These are phyloP conservation scores for Skeletonema marinoi DNA, from an alignment of 108 stramenopile genomes.

Conservation along the genomic window DNA sequence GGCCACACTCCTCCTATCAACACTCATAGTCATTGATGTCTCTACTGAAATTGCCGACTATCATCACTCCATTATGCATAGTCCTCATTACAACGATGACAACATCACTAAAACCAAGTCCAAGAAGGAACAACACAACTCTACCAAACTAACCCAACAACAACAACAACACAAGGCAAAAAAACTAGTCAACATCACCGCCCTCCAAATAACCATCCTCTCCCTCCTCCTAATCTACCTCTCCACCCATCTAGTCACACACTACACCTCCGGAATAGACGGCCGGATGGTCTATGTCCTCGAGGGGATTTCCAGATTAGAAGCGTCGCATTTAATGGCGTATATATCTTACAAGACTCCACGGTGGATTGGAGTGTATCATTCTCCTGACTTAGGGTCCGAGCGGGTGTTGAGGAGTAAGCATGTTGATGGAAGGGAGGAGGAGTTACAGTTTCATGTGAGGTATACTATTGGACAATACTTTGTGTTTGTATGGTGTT, in stretches of 20 bases:
- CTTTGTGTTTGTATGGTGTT: conserved; percentile 5
- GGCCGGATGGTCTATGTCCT: background rate
- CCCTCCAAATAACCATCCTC: background rate
- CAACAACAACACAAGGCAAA: background rate
- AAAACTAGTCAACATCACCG: background rate
- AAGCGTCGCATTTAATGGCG: background rate
- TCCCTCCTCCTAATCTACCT: background rate
- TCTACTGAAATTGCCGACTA: background rate
- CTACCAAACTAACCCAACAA: background rate
- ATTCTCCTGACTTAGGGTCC: background rate
- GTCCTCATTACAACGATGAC: no score
- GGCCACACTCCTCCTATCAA: background rate
- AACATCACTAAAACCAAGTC: background rate
- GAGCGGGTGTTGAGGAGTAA: background rate
- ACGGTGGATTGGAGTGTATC: conserved; percentile 1
- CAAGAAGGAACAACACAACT: background rate
- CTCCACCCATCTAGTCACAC: background rate
- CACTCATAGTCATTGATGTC: background rate
- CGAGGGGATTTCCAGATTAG: background rate
- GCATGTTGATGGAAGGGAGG: background rate
- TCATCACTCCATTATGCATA: background rate
- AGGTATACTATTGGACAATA: conserved; percentile 2
- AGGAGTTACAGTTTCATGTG: background rate
- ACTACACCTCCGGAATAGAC: background rate
- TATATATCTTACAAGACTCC: background rate